A percentile compares a stretch with the other conserved stretches of the same genome.
Evolutionary conservation across 192 early-diverging fungal genomes (phyloP).

Genomic region (Rhizoclosmatium sp.): DNA sequence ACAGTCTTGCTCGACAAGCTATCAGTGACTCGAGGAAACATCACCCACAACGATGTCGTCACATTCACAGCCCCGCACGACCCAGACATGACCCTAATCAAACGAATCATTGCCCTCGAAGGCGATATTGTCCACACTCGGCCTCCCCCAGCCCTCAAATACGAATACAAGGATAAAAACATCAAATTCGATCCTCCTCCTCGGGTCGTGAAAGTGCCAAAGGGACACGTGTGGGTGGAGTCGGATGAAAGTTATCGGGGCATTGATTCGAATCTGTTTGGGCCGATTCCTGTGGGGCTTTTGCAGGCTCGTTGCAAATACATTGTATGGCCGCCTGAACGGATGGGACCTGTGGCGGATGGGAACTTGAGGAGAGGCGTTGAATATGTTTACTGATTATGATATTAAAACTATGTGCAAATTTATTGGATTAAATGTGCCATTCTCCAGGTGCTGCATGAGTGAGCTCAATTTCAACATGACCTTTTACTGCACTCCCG

Average conservation of each 20-base stretch:
- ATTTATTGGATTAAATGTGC: neutral
- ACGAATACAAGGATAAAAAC: conserved; percentile 20
- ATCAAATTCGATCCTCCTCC: conserved; percentile 3
- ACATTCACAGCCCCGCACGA: conserved; percentile 65
- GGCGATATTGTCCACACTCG: conserved; percentile 72
- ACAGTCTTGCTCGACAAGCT: conserved; percentile 39
- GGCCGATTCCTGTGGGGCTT: conserved; percentile 43
- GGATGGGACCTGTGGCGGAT: conserved; percentile 19
- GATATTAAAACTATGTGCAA: neutral
- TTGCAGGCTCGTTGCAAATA: conserved; percentile 22
- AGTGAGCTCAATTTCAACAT: conserved; percentile 50
- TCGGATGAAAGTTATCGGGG: conserved; percentile 38
- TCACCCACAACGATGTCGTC: conserved; percentile 47
- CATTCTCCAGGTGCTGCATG: conserved; percentile 17
- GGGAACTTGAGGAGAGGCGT: neutral
- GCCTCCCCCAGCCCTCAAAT: conserved; percentile 9
- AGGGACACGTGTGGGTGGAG: conserved; percentile 47
- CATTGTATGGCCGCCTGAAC: conserved; percentile 35
- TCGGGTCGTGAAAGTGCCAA: conserved; percentile 26
- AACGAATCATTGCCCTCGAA: conserved; percentile 84
- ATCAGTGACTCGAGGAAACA: neutral
- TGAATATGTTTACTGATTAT: neutral
- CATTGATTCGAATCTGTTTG: conserved; percentile 44
- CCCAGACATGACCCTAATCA: conserved; percentile 75
- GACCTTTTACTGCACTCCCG: conserved; percentile 93